Base-by-base conservation (phyloP, 495 filamentous ascomycete species). In the Penicillium cosmopolitanum region DNA sequence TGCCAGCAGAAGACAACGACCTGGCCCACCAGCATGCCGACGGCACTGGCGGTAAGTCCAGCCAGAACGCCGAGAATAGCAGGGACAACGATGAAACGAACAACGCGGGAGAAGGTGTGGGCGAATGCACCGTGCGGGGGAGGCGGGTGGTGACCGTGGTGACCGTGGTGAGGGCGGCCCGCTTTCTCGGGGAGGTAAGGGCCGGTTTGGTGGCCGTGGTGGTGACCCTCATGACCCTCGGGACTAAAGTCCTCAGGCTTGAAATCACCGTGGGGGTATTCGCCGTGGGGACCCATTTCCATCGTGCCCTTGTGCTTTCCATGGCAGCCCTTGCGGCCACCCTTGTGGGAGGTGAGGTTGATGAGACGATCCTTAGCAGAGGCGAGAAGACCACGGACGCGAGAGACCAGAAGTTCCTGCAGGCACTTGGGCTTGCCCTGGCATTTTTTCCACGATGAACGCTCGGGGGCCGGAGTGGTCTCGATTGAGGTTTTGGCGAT, bases 1-100 rank as follows among this genome's bases (percentile, higher is more conserved):
- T 73, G 72, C 81, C 81, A 84, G 51, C 83, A 28, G 69, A 77
- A 82, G 21, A 83, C 71, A 33, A 80, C 70, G 15, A 73, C 56
- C 67, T 84, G 80, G 42, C 81, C 81, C 16, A 82, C 73, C 36
- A 83, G 62, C 80, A 83, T 84, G 50, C 81, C 81, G 34, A 84
- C 64, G n/a, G 77, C 79, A 54, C 78, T 79, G 40, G 81, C 80
- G 5, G 74, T 71, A 56, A 84, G 63, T 43, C 81, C 81, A 46
- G 80, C 80, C 28, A 80, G 58, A 42, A 83, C 73, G 43, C 81
- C 81, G 8, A 81, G 65, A 12, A 78, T 55, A 19, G 77, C 78
- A 10, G 78, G 78, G 18, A 83, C 66, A 31, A 84, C 52, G 48
- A 83, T 73, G 58, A 82, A 82, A 57, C 79, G 76, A n/a, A 84